These are phyloP conservation scores for Medicago truncatula DNA, from an alignment of 306 rosid genomes.

Conservation along the genomic window MtrunA17r5.0-ANR NC_053045.1:47604001-47604500, in stretches of 20 bases:
- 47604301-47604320: conserved; percentile 3
- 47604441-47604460: conserved; percentile 93
- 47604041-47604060: neutral
- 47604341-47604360: conserved; percentile 87
- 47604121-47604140: neutral
- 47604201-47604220: neutral
- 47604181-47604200: neutral
- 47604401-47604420: conserved; percentile 86
- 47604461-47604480: conserved; percentile 74
- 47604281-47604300: conserved; percentile 18
- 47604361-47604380: conserved; percentile 97
- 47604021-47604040: too few species aligned
- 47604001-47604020: neutral
- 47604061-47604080: neutral
- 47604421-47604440: conserved; percentile 89
- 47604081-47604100: neutral
- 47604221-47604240: neutral
- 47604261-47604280: neutral
- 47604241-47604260: neutral
- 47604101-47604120: neutral
- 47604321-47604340: conserved; percentile 33
- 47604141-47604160: neutral
- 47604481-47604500: conserved; percentile 52
- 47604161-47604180: neutral
- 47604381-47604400: conserved; percentile 84